Conservation (phyloP, 176 grass and related monocot species). For the Triticum urartu region DNA sequence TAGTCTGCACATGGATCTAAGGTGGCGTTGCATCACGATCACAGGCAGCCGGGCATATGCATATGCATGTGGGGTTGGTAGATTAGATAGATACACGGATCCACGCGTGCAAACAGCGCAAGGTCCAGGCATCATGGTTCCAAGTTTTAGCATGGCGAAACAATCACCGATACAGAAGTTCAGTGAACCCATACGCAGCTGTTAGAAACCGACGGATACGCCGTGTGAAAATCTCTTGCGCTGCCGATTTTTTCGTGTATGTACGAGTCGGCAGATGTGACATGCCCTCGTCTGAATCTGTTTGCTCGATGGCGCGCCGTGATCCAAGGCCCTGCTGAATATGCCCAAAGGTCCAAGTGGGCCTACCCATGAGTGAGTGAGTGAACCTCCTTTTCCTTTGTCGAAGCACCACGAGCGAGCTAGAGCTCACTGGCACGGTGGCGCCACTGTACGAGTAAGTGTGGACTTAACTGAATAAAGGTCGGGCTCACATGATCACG, state of each 20-base stretch:
- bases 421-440: background rate
- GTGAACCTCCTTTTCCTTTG: background rate
- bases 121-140: conserved; percentile 3
- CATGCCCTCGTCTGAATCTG: background rate
- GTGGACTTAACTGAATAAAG: conserved; percentile 8
- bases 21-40: background rate
- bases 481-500: conserved; percentile 30
- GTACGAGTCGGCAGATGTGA: background rate
- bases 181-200: too few relatives aligned
- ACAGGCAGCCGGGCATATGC: background rate
- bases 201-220: too few relatives aligned
- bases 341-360: background rate
- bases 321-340: background rate
- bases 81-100: background rate
- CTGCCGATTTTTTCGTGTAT: too few relatives aligned
- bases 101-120: conserved; percentile 16
- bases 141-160: too few relatives aligned
- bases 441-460: background rate
- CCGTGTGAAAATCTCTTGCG: too few relatives aligned
- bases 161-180: too few relatives aligned
- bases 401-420: background rate
- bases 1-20: conserved; percentile 22
- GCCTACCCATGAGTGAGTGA: conserved; percentile 2
- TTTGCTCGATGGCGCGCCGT: background rate
- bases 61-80: conserved; percentile 38